Evolutionary conservation across 768 basidiomycete species (phyloP).

Genomic region (Rhizopogon roseolus): DNA sequence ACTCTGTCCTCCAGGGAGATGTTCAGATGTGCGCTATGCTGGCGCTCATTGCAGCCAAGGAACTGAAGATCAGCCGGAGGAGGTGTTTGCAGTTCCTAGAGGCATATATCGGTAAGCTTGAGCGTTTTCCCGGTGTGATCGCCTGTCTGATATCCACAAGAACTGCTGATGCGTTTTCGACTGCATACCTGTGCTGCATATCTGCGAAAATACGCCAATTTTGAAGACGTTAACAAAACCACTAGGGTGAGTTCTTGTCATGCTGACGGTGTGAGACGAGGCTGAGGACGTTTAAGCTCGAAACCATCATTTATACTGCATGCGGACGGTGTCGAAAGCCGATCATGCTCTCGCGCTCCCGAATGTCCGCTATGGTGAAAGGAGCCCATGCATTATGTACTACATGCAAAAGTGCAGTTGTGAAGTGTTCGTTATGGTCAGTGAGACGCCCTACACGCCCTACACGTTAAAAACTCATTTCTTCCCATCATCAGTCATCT

Average conservation of each 20-base stretch:
- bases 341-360: slow-evolving; percentile 34
- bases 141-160: slow-evolving; percentile 28
- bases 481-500: slow-evolving; percentile 48
- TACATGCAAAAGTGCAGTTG: slow-evolving; percentile 45
- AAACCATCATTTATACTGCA: slow-evolving; percentile 65
- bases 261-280: background rate
- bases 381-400: slow-evolving; percentile 54
- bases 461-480: slow-evolving; percentile 3
- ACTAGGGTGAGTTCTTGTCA: slow-evolving; percentile 44
- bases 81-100: slow-evolving; percentile 56
- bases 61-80: slow-evolving; percentile 44
- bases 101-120: slow-evolving; percentile 62
- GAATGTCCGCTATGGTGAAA: slow-evolving; percentile 19
- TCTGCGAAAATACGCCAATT: slow-evolving; percentile 57
- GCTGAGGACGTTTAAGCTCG: slow-evolving; percentile 40
- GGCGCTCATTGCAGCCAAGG: slow-evolving; percentile 52
- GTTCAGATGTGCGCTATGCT: slow-evolving; percentile 79
- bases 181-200: slow-evolving; percentile 69
- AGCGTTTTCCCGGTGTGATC: background rate
- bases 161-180: slow-evolving; percentile 56
- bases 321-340: slow-evolving; percentile 71
- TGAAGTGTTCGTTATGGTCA: slow-evolving; percentile 70
- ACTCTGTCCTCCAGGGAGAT: slow-evolving; percentile 51
- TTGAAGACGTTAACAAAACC: slow-evolving; percentile 44
- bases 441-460: slow-evolving; percentile 14